These are phyloP conservation scores for Carex myosuroides DNA, from an alignment of 176 grass and related monocot genomes.

Conservation along the genomic window DNA sequence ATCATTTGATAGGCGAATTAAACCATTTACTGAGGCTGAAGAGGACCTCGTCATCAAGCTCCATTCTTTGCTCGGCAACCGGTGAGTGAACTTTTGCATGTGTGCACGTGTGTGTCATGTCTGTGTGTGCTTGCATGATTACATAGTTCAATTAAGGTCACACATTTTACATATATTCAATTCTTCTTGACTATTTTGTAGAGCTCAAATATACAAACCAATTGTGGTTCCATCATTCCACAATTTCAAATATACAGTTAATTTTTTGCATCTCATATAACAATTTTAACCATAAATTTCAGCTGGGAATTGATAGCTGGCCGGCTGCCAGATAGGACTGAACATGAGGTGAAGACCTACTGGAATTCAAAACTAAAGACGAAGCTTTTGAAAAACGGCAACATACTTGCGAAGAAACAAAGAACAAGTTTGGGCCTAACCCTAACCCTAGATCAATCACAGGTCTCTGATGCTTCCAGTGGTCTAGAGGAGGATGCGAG, in stretches of 20 bases:
- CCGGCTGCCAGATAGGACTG: constrained; percentile 10
- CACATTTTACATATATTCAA: too few species aligned
- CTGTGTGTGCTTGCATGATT: neutral
- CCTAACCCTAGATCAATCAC: neutral
- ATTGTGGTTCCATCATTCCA: too few species aligned
- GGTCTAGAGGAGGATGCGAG: neutral
- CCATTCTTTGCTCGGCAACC: constrained; percentile 22
- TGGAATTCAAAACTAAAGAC: constrained; percentile 16
- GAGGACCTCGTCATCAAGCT: constrained; percentile 21
- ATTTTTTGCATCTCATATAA: neutral
- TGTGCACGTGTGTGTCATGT: neutral
- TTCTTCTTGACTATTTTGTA: too few species aligned
- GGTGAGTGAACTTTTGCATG: neutral
- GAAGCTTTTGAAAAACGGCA: neutral
- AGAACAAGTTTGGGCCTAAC: neutral
- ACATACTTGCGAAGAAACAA: neutral
- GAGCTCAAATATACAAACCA: too few species aligned
- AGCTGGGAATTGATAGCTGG: constrained; percentile 16
- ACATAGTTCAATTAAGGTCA: too few species aligned
- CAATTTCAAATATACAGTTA: neutral
- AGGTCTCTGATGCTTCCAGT: neutral
- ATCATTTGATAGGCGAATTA: neutral
- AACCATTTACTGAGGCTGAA: constrained; percentile 3
- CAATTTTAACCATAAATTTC: neutral
- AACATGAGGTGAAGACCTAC: constrained; percentile 11